phyloP scores from a whole-genome alignment of 768 basidiomycete genomes.

The Xerocomus spinulosus region DNA sequence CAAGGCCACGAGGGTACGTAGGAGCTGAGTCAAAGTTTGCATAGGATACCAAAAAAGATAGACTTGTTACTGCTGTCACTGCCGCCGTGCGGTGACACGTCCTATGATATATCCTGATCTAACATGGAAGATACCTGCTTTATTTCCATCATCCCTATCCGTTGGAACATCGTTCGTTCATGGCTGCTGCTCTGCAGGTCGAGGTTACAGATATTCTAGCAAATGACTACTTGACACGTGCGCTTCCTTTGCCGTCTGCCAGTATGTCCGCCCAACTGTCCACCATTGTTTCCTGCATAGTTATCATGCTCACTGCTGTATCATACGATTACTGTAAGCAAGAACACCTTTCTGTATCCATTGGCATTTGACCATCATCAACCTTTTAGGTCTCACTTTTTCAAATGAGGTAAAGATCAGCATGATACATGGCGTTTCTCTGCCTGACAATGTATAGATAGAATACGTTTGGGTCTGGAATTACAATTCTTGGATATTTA shows the following conservation, averaged over 20 bases:
- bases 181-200: not conserved
- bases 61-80: too few species aligned
- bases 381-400: not conserved
- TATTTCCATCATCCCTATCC: too few species aligned
- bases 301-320: not conserved
- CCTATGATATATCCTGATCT: too few species aligned
- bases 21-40: too few species aligned
- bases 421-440: not conserved
- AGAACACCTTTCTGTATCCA: too few species aligned
- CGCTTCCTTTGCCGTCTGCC: too few species aligned
- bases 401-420: not conserved
- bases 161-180: too few species aligned
- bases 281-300: not conserved
- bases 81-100: too few species aligned
- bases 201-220: not conserved
- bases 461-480: not conserved
- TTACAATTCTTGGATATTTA: not conserved
- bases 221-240: not conserved
- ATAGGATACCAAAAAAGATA: too few species aligned
- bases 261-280: too few species aligned
- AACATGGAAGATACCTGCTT: too few species aligned
- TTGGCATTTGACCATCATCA: not conserved
- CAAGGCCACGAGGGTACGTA: too few species aligned
- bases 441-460: not conserved
- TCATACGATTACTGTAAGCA: not conserved